These are phyloP conservation scores for Viola pubescens DNA, from an alignment of 441 rosid genomes.

Conservation along the genomic window DNA sequence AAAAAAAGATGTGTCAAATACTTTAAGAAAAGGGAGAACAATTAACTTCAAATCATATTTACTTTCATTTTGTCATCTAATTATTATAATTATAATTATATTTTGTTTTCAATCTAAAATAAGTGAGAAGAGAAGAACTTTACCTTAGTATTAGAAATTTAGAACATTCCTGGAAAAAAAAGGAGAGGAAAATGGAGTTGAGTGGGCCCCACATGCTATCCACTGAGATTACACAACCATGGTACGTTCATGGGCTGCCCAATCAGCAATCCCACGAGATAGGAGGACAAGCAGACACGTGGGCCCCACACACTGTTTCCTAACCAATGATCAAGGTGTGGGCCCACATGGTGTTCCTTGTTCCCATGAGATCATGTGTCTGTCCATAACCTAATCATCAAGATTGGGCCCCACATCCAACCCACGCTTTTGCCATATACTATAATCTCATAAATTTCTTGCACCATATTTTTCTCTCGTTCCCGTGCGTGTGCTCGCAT, in stretches of 20 bases:
- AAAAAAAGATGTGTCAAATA: no score
- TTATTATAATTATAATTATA: no score
- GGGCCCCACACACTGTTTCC: constrained; percentile 35
- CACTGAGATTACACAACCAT: constrained; percentile 23
- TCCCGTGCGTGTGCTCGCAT: neutral
- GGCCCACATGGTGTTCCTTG: constrained; percentile 30
- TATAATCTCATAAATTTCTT: neutral
- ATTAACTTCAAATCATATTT: no score
- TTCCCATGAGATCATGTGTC: constrained; percentile 16
- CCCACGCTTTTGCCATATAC: constrained; percentile 8
- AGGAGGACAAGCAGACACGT: constrained; percentile 34
- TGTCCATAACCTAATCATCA: constrained; percentile 21
- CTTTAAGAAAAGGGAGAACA: no score
- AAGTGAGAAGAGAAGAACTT: no score
- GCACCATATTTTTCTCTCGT: neutral
- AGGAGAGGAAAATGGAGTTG: neutral
- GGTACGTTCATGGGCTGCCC: constrained; percentile 10
- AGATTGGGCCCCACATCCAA: constrained; percentile 3
- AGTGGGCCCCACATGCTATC: constrained; percentile 21
- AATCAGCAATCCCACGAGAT: constrained; percentile 5
- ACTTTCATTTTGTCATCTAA: no score
- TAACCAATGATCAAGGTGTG: constrained; percentile 35
- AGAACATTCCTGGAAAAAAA: no score
- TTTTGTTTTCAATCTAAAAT: no score
- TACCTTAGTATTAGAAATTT: no score